Conservation (phyloP, 331 rosid species). For the Malus hybrid region DNA sequence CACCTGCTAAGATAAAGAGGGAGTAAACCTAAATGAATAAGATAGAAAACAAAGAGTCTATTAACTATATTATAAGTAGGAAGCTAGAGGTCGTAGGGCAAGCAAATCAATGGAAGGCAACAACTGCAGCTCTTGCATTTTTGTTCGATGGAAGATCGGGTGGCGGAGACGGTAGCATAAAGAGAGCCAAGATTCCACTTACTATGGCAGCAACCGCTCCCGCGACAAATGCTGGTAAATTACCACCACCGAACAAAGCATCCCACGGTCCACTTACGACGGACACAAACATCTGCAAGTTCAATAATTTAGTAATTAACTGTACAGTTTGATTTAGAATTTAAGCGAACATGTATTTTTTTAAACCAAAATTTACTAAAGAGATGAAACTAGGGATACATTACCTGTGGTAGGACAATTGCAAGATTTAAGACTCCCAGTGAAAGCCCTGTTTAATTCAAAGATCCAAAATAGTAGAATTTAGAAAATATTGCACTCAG, state of each 20-base stretch:
- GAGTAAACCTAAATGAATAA: neutral
- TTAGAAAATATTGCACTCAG: neutral
- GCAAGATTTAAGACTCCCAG: conserved; percentile 79
- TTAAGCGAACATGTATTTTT: no score
- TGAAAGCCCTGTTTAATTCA: conserved; percentile 52
- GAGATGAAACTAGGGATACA: neutral
- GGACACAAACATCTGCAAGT: conserved; percentile 58
- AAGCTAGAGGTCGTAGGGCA: neutral
- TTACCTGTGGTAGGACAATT: conserved; percentile 74
- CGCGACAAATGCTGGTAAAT: conserved; percentile 77
- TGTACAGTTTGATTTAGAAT: neutral
- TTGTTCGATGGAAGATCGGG: conserved; percentile 30
- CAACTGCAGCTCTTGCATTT: neutral
- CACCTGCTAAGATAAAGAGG: neutral
- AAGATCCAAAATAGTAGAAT: neutral
- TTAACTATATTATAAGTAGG: neutral
- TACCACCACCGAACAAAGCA: conserved; percentile 71
- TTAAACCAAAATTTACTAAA: neutral
- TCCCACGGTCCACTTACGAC: conserved; percentile 73
- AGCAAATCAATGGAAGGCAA: conserved; percentile 31
- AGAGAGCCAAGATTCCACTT: conserved; percentile 49
- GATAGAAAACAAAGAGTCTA: neutral
- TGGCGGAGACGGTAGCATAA: conserved; percentile 68
- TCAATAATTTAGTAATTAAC: neutral
- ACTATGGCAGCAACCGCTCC: conserved; percentile 59